These are phyloP conservation scores for Clonostachys rhizophaga DNA, from an alignment of 2,329 filamentous ascomycete genomes.

Conservation along the genomic window DNA sequence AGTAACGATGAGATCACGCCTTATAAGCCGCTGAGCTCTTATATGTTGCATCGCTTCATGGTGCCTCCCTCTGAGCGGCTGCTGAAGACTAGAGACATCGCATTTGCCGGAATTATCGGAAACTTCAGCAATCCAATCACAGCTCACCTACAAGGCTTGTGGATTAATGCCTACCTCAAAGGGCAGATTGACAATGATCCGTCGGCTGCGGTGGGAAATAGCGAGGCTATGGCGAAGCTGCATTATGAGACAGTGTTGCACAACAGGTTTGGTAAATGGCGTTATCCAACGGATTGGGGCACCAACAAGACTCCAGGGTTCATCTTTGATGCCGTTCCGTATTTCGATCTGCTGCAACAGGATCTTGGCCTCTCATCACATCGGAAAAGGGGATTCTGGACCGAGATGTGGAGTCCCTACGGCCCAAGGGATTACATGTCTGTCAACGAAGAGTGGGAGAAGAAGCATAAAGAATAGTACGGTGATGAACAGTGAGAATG, in stretches of 20 bases:
- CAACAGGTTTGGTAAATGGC: constrained; percentile 63
- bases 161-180: constrained; percentile 54
- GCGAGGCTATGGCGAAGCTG: constrained; percentile 23
- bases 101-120: constrained; percentile 22
- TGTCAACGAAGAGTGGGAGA: constrained; percentile 1
- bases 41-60: constrained; percentile 16
- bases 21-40: background rate
- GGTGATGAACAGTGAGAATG: too few species aligned
- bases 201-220: background rate
- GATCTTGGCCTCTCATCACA: constrained; percentile 55
- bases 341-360: constrained; percentile 48
- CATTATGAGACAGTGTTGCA: constrained; percentile 56
- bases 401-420: constrained; percentile 1
- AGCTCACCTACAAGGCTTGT: constrained; percentile 36
- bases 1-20: background rate
- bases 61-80: constrained; percentile 9
- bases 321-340: constrained; percentile 50
- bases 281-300: constrained; percentile 65
- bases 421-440: background rate
- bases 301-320: constrained; percentile 56
- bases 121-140: constrained; percentile 24
- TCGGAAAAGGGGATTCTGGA: background rate
- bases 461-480: background rate
- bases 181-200: constrained; percentile 32
- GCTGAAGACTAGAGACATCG: constrained; percentile 14